Base-by-base conservation (phyloP, 371 early-diverging fungal genomes). In the Rhizopus sp. region DNA sequence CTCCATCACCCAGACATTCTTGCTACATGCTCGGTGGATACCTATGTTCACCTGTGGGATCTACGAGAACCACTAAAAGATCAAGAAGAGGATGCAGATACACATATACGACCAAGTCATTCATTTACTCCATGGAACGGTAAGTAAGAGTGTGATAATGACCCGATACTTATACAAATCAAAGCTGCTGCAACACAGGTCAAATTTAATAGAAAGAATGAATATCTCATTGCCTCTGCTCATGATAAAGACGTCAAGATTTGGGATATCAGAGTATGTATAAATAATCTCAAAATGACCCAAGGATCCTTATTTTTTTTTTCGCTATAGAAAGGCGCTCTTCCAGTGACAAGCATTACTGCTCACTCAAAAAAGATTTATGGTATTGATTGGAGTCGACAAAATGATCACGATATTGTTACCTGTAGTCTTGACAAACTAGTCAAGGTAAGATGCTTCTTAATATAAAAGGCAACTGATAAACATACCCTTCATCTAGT, bases 41-140 rank as follows among this genome's bases (percentile, higher is more conserved):
- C 92, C 0, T 90, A 87, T 69, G 87, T 94, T 1, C 89, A 91
- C 63, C 52, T 94, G n/a, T 93, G 95, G 95, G 95, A 94, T 76
- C 64, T 93, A 39, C 50, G 66, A 59, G 66, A 66, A 12, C 56
- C 64, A 2, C 45, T 59, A n/a, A 69, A 69, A 32, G 70, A 68
- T 6, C 62, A 70, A 40, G 55, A 45, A 5, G 42, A 42, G 10
- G 62, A 65, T 23, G 62, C 64, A 30, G 70, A 70, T 49, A 73
- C 69, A n/a, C 64, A 79, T 3, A 83, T 74, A 42, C 84, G 88
- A 53, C 89, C 93, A 3, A 78, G 72, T 7, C 77, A 69, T 30
- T 88, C 90, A 0, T 91, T 93, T 66, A 92, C 88, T 49, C 86
- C 91, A 9, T 92, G 93, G 94, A 92, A 89, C 53, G 86, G 92